A percentile compares a stretch with the other conserved stretches of the same genome.
Evolutionary conservation across 1,284 basidiomycete genomes (phyloP).

Genomic region (Polyporus tsugae): DNA sequence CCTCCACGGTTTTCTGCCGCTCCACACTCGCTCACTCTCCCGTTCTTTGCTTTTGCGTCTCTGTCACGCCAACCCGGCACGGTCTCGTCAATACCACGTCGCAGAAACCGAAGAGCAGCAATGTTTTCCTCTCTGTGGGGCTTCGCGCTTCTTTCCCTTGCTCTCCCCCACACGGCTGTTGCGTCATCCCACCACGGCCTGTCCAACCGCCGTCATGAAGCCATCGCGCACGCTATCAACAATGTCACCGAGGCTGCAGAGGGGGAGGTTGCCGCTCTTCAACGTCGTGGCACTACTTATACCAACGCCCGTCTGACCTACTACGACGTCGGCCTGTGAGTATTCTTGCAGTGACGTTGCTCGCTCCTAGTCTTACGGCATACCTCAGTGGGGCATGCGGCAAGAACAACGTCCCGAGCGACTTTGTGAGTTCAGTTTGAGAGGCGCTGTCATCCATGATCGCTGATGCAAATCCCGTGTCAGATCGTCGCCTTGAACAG

Average conservation of each 20-base stretch:
- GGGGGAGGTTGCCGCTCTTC: constrained; percentile 21
- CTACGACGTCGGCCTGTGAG: constrained; percentile 52
- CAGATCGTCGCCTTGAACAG: constrained; percentile 35
- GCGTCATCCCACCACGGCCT: constrained; percentile 35
- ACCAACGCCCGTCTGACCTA: constrained; percentile 49
- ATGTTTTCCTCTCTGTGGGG: constrained; percentile 40
- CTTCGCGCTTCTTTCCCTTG: constrained; percentile 40
- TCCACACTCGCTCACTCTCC: constrained; percentile 34
- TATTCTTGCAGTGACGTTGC: not conserved
- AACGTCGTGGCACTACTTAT: constrained; percentile 35
- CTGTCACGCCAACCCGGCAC: constrained; percentile 14
- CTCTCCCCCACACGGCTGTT: constrained; percentile 39
- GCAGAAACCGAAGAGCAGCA: constrained; percentile 22
- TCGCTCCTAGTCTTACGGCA: not conserved
- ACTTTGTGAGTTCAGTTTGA: constrained; percentile 56
- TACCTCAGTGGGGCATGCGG: constrained; percentile 64
- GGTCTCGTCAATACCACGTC: constrained; percentile 9
- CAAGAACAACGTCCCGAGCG: constrained; percentile 48
- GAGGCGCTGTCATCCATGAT: not conserved
- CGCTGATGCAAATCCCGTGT: constrained; percentile 1
- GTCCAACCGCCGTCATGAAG: constrained; percentile 42
- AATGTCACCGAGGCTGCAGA: constrained; percentile 24
- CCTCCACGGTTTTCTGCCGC: constrained; percentile 19
- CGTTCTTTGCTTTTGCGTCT: constrained; percentile 33
- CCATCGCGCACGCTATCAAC: constrained; percentile 25